Percentiles rank a stretch among this genome's conserved stretches.
phyloP scores from a whole-genome alignment of 352 stramenopile species.

The Pythium scleroteichum region DNA sequence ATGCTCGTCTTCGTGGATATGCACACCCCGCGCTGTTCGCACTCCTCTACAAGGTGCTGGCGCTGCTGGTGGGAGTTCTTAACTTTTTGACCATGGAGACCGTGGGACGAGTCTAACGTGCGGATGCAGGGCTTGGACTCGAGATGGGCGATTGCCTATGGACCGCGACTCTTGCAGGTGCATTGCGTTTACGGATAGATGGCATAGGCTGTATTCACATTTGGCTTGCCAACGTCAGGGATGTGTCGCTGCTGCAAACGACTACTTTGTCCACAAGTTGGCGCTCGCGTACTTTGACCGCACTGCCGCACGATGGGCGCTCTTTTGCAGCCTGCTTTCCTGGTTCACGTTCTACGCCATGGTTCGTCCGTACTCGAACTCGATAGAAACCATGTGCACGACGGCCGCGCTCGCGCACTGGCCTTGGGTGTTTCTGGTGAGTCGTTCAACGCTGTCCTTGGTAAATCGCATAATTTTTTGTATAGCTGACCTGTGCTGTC shows the following conservation, averaged over 20 bases:
- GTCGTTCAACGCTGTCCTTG: not conserved
- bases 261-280: slow-evolving; percentile 77
- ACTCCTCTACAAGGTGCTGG: slow-evolving; percentile 74
- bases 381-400: slow-evolving; percentile 80
- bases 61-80: slow-evolving; percentile 44
- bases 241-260: slow-evolving; percentile 60
- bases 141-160: slow-evolving; percentile 82
- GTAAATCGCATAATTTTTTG: too few species aligned
- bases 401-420: slow-evolving; percentile 71
- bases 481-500: too few species aligned
- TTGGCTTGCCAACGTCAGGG: slow-evolving; percentile 31
- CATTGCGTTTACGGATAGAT: not conserved
- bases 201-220: not conserved
- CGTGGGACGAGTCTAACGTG: too few species aligned
- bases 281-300: slow-evolving; percentile 64
- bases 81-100: too few species aligned
- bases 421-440: slow-evolving; percentile 74
- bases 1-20: slow-evolving; percentile 71
- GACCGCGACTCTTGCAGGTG: slow-evolving; percentile 70
- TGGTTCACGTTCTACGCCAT: slow-evolving; percentile 89
- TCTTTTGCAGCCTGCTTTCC: slow-evolving; percentile 76
- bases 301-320: slow-evolving; percentile 60
- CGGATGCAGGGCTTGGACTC: slow-evolving; percentile 65
- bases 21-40: slow-evolving; percentile 79
- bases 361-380: slow-evolving; percentile 87